These are phyloP conservation scores for Spathaspora hagerdaliae DNA, from an alignment of 805 yeast genomes.

Conservation along the genomic window DNA sequence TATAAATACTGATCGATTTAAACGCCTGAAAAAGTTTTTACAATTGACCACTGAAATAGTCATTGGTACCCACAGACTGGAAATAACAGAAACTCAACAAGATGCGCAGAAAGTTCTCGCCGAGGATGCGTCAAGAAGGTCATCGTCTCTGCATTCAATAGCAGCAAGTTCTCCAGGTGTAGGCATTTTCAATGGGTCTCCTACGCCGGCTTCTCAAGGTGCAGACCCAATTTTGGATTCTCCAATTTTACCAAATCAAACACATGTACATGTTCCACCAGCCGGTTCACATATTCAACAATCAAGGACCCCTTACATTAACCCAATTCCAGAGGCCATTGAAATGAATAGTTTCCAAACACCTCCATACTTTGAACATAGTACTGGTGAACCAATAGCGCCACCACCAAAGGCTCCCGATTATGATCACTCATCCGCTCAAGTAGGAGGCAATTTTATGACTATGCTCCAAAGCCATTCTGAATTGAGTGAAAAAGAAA, in stretches of 20 bases:
- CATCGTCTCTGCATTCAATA: conserved; percentile 6
- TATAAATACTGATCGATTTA: conserved; percentile 76
- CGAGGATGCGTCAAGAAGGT: conserved; percentile 7
- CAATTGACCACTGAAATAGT: conserved; percentile 78
- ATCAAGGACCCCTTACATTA: conserved; percentile 6
- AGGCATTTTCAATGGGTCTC: neutral
- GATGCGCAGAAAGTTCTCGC: neutral
- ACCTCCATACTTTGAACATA: conserved; percentile 25
- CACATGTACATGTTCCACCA: neutral
- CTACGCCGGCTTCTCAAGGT: neutral
- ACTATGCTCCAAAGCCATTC: conserved; percentile 11
- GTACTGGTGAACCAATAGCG: neutral
- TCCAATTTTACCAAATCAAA: neutral
- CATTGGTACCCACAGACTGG: conserved; percentile 71
- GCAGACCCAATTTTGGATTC: neutral
- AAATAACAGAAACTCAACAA: neutral
- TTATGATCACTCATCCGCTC: conserved; percentile 17
- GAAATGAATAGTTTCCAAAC: conserved; percentile 20
- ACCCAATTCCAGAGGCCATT: conserved; percentile 17
- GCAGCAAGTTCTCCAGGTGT: neutral
- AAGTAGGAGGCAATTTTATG: conserved; percentile 1
- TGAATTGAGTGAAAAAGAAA: conserved; percentile 54
- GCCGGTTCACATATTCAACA: neutral
- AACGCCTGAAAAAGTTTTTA: conserved; percentile 70
- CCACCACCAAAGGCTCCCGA: conserved; percentile 14